A percentile compares a stretch with the other conserved stretches of the same genome.
phyloP scores from a whole-genome alignment of 2,329 filamentous ascomycete genomes.

The Claviceps sp. region DNA sequence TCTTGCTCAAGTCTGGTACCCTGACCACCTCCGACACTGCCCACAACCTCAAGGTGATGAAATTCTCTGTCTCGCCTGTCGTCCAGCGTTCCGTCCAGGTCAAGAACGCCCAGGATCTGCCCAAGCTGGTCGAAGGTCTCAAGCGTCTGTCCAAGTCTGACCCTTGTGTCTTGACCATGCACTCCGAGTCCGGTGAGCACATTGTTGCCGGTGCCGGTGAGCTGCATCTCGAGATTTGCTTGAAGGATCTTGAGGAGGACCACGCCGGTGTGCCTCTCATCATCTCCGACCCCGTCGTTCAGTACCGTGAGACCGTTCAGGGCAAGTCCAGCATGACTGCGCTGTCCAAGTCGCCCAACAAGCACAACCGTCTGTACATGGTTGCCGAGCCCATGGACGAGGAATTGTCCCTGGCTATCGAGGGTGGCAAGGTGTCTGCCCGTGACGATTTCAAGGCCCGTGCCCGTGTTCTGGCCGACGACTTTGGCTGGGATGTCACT shows the following conservation, averaged over 20 bases:
- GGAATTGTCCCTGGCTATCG: slow-evolving; percentile 83
- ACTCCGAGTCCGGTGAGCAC: slow-evolving; percentile 92
- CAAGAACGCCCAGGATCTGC: slow-evolving; percentile 99
- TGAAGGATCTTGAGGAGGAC: slow-evolving; percentile 99
- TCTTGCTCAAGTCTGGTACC: slow-evolving; percentile 99
- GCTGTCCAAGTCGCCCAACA: slow-evolving; percentile 99
- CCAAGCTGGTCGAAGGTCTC: slow-evolving; percentile 99
- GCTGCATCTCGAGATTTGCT: slow-evolving; percentile 98
- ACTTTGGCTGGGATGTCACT: slow-evolving; percentile 98
- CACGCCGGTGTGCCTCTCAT: slow-evolving; percentile 96
- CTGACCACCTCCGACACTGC: slow-evolving; percentile 93
- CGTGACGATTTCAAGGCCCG: slow-evolving; percentile 99
- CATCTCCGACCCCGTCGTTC: slow-evolving; percentile 95
- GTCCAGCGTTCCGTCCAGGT: slow-evolving; percentile 97
- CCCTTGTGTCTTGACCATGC: slow-evolving; percentile 88
- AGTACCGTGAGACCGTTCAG: slow-evolving; percentile 93
- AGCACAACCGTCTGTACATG: slow-evolving; percentile 99
- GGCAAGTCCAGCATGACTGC: slow-evolving; percentile 84
- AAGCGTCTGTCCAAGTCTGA: slow-evolving; percentile 99
- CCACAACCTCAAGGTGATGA: slow-evolving; percentile 99
- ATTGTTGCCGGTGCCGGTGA: slow-evolving; percentile 98
- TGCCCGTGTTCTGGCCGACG: slow-evolving; percentile 90
- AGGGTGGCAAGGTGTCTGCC: slow-evolving; percentile 79
- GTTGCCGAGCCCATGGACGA: slow-evolving; percentile 80
- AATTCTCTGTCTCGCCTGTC: slow-evolving; percentile 99